Evolutionary conservation across 208 protist species (phyloP), one percentile per base, ranked within the genome.

Genomic region (Acanthamoeba sp.): DNA sequence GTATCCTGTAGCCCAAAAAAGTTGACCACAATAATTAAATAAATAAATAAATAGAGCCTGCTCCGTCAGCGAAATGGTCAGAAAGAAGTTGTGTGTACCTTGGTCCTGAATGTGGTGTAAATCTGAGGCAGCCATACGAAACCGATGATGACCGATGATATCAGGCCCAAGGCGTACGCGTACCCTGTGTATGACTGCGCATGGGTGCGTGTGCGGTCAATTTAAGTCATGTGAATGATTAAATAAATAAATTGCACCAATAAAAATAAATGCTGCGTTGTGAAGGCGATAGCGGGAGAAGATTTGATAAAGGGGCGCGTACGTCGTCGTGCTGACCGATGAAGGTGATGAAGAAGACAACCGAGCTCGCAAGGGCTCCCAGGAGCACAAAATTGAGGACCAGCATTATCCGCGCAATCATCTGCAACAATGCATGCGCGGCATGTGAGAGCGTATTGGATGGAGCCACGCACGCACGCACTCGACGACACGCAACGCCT

Each of bases 41-140:
- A 48, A 3, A 48, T 10, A 48, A 3, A 48, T 10, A 48, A 3
- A 48, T 18, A 52, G 16, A 52, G 16, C 12, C 48, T 24, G 62
- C n/a, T 10, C 9, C 20, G 18, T 24, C 2, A 66, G n/a, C 29
- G 20, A 34, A 36, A 71, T n/a, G n/a, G n/a, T n/a, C n/a, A n/a
- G n/a, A n/a, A n/a, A n/a, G n/a, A n/a, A n/a, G n/a, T n/a, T n/a
- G n/a, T n/a, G n/a, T 5, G 45, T 12, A 87, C 78, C 78, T 87
- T 87, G 27, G 16, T 48, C 32, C n/a, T 32, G 12, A 9, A 91
- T 32, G 85, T 91, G 0, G n/a, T 71, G 36, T 91, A 91, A 36
- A 91, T 91, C 57, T 91, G 85, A 14, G 85, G 85, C 36, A 71
- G 36, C 85, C 85, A 91, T 24, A 91, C 85, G 59, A 91, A 64